Conservation (phyloP, 768 basidiomycete genomes). For the Boletus insuetus region DNA sequence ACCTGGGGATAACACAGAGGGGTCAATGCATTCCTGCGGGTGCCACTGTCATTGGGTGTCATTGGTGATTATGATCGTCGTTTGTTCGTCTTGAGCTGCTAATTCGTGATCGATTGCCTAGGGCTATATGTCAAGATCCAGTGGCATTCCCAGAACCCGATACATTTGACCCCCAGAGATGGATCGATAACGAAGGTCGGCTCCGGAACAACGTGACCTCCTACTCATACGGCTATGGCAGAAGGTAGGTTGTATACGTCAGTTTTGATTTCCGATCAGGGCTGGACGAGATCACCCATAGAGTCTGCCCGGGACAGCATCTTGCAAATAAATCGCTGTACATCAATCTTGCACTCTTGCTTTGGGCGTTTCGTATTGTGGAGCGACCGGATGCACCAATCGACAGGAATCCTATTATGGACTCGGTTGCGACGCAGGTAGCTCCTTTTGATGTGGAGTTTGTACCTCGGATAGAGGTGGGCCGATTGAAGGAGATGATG, state of each 20-base stretch:
- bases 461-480: constrained; percentile 38
- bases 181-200: constrained; percentile 42
- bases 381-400: constrained; percentile 50
- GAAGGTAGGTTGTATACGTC: constrained; percentile 24
- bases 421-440: constrained; percentile 54
- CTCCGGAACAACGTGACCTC: constrained; percentile 43
- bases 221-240: constrained; percentile 52
- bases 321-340: constrained; percentile 52
- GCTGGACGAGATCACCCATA: constrained; percentile 8
- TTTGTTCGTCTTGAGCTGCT: not conserved
- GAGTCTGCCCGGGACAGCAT: constrained; percentile 60
- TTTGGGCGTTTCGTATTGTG: constrained; percentile 60
- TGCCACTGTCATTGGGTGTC: constrained; percentile 19
- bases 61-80: constrained; percentile 11
- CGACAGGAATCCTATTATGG: constrained; percentile 52
- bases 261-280: not conserved
- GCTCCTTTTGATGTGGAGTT: constrained; percentile 56
- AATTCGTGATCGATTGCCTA: not conserved
- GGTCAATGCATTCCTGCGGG: constrained; percentile 24
- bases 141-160: constrained; percentile 36
- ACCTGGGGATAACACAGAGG: constrained; percentile 2
- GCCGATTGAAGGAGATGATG: constrained; percentile 10
- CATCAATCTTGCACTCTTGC: constrained; percentile 55
- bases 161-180: constrained; percentile 52
- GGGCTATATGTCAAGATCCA: constrained; percentile 26